These are phyloP conservation scores for Leptographium radiaticola DNA, from an alignment of 2,329 filamentous ascomycete genomes.

Conservation along the genomic window DNA sequence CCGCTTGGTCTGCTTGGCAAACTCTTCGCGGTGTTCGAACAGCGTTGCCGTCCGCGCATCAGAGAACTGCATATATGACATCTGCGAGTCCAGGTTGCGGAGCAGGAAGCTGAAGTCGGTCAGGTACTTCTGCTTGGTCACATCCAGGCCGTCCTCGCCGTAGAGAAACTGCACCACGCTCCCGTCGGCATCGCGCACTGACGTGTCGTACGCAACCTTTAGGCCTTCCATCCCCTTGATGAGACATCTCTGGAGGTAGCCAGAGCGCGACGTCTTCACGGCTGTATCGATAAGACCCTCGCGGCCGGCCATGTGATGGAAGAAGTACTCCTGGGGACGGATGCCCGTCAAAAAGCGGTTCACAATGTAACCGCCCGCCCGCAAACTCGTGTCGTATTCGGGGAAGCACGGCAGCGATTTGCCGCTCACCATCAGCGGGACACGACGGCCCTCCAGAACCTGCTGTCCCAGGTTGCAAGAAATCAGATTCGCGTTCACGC, in stretches of 20 bases:
- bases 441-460: constrained; percentile 84
- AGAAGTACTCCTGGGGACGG: constrained; percentile 94
- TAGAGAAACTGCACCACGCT: constrained; percentile 91
- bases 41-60: constrained; percentile 30
- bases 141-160: constrained; percentile 89
- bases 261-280: constrained; percentile 94
- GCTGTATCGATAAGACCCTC: constrained; percentile 98
- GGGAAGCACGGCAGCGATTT: constrained; percentile 92
- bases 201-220: constrained; percentile 83
- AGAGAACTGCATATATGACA: constrained; percentile 58
- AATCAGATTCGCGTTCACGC: constrained; percentile 93
- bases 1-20: constrained; percentile 69
- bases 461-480: constrained; percentile 97
- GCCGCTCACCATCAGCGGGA: constrained; percentile 94
- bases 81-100: constrained; percentile 70
- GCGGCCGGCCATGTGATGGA: constrained; percentile 98
- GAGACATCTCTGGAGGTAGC: constrained; percentile 89
- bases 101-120: constrained; percentile 82
- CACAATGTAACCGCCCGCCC: constrained; percentile 86
- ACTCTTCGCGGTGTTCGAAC: constrained; percentile 43
- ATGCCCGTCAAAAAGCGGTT: constrained; percentile 97
- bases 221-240: constrained; percentile 98
- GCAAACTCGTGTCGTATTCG: constrained; percentile 76
- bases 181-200: constrained; percentile 87
- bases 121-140: constrained; percentile 86